Evolutionary conservation across 2,329 filamentous ascomycete species (phyloP).

Genomic region (Fusarium globosum): DNA sequence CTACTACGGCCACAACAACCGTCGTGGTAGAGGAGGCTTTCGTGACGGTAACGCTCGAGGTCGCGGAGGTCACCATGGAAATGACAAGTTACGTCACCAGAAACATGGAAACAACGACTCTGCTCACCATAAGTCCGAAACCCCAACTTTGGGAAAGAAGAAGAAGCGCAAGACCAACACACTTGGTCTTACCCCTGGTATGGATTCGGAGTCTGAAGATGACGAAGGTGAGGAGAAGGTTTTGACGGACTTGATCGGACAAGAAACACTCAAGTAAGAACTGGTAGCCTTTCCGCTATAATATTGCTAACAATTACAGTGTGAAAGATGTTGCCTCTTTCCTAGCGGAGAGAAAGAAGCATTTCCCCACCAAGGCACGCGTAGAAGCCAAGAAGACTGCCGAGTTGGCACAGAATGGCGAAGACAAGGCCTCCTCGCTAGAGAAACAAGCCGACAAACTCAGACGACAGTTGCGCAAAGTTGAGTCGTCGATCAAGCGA

Average conservation of each 20-base stretch:
- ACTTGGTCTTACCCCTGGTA: constrained; percentile 75
- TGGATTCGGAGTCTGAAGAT: constrained; percentile 72
- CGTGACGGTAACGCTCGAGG: constrained; percentile 56
- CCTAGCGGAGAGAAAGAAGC: constrained; percentile 81
- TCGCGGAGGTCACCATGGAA: constrained; percentile 53
- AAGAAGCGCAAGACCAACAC: constrained; percentile 80
- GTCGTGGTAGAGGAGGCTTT: constrained; percentile 51
- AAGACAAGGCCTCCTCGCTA: constrained; percentile 71
- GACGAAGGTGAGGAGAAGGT: constrained; percentile 79
- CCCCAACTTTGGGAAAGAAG: constrained; percentile 67
- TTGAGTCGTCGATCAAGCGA: constrained; percentile 76
- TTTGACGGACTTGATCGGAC: constrained; percentile 65
- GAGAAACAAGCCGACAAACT: constrained; percentile 72
- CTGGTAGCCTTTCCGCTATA: neutral
- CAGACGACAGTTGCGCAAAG: constrained; percentile 73
- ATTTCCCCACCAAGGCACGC: constrained; percentile 82
- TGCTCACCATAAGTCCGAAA: constrained; percentile 51
- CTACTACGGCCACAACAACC: constrained; percentile 50
- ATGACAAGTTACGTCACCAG: constrained; percentile 58
- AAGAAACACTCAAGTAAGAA: constrained; percentile 66
- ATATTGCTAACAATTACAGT: constrained; percentile 49
- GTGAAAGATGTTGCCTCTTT: constrained; percentile 80
- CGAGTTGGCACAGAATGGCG: constrained; percentile 57
- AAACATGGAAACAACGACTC: constrained; percentile 51
- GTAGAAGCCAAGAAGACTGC: constrained; percentile 70